Percentiles rank a stretch among this genome's conserved stretches.
These are phyloP conservation scores for Colletotrichum eleusines DNA, from an alignment of 2,329 filamentous ascomycete species.

Conservation along the genomic window DNA sequence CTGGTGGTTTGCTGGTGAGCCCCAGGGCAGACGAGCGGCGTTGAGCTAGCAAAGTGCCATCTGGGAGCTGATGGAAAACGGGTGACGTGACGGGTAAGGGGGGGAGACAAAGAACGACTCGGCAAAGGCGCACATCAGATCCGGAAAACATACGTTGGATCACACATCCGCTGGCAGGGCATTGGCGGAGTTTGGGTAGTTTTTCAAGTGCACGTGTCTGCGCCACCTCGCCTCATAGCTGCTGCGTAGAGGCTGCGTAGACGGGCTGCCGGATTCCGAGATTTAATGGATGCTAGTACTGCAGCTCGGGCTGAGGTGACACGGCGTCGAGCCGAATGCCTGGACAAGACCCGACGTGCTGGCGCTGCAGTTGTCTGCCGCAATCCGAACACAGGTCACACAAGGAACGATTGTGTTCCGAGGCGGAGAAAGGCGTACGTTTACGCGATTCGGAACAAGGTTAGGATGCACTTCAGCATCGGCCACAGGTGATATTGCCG, in stretches of 20 bases:
- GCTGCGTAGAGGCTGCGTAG: conserved; percentile 7
- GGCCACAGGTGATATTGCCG: neutral
- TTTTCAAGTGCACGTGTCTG: conserved; percentile 3
- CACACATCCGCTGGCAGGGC: neutral
- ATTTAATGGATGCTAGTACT: neutral
- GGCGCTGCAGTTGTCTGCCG: conserved; percentile 8
- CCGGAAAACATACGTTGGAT: conserved; percentile 1
- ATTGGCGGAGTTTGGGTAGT: no score
- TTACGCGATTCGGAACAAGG: neutral
- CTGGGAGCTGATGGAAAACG: neutral
- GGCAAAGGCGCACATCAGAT: neutral
- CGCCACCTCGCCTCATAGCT: neutral
- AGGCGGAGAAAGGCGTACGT: neutral
- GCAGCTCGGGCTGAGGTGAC: neutral
- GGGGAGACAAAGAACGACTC: neutral
- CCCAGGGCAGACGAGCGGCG: neutral
- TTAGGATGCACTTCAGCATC: conserved; percentile 2
- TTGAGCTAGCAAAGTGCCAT: neutral
- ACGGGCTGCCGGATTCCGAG: neutral
- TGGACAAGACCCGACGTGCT: neutral
- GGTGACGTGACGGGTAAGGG: neutral
- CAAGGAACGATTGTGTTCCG: conserved; percentile 7
- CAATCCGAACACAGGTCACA: conserved; percentile 1
- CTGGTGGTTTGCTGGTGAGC: no score
- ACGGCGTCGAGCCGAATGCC: conserved; percentile 9